Conservation (phyloP, 2,329 filamentous ascomycete species). For the Tolypocladium endophyticum region DNA sequence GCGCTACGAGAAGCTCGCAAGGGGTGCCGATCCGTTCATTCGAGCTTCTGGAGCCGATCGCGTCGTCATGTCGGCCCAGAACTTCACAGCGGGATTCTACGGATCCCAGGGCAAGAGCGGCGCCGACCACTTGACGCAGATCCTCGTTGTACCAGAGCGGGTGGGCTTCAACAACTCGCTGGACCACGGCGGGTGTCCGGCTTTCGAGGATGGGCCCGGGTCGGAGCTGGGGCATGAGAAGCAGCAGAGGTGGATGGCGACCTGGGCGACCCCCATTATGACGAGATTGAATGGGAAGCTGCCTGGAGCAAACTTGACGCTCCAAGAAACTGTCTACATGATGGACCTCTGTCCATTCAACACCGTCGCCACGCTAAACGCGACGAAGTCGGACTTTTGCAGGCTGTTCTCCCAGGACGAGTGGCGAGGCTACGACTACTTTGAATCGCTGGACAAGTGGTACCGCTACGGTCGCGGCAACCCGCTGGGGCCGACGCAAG, state of each 20-base stretch:
- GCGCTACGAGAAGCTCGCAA: conserved; percentile 57
- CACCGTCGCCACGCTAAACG: conserved; percentile 53
- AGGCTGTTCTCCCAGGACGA: conserved; percentile 60
- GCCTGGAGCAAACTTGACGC: conserved; percentile 53
- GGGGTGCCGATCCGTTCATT: conserved; percentile 53
- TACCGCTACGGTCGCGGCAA: conserved; percentile 74
- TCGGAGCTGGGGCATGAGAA: conserved; percentile 36
- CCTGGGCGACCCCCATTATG: conserved; percentile 60
- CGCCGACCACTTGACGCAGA: conserved; percentile 37
- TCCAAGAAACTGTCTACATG: conserved; percentile 53
- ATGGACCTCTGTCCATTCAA: conserved; percentile 89
- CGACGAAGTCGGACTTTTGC: conserved; percentile 59
- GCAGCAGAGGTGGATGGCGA: conserved; percentile 46
- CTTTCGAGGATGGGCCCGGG: conserved; percentile 53
- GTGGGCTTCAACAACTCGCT: conserved; percentile 68
- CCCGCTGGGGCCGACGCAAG: conserved; percentile 70
- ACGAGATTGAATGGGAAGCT: conserved; percentile 59
- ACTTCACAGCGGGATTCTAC: conserved; percentile 69
- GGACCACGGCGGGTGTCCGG: conserved; percentile 59
- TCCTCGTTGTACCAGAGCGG: conserved; percentile 62
- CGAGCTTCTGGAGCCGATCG: conserved; percentile 60
- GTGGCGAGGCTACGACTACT: conserved; percentile 75
- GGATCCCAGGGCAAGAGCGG: conserved; percentile 21
- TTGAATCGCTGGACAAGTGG: conserved; percentile 70
- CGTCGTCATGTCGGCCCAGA: conserved; percentile 63